Percentiles rank a stretch among this genome's conserved stretches.
Conservation (phyloP, 2,329 filamentous ascomycete species). For the Ascochyta pisi region DNA sequence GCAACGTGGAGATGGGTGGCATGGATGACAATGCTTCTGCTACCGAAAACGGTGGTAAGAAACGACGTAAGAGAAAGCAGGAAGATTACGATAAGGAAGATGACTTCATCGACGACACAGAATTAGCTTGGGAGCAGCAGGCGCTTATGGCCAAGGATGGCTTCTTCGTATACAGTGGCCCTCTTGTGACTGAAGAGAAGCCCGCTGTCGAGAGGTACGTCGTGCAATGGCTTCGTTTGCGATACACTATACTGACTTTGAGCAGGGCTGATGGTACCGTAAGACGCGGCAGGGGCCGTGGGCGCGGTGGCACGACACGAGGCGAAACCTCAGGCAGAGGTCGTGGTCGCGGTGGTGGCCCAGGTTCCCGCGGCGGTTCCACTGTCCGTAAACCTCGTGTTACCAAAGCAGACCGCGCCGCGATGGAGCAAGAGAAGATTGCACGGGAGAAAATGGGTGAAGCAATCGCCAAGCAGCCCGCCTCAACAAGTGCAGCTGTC, state of each 20-base stretch:
- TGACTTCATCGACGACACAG: slow-evolving; percentile 84
- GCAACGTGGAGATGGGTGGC: slow-evolving; percentile 88
- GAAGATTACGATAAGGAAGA: slow-evolving; percentile 73
- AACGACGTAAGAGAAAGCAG: slow-evolving; percentile 78
- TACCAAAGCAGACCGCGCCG: slow-evolving; percentile 83
- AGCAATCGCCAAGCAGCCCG: slow-evolving; percentile 37
- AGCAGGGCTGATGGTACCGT: slow-evolving; percentile 74
- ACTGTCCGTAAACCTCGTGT: slow-evolving; percentile 82
- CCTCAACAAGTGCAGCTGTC: slow-evolving; percentile 22
- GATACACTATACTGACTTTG: slow-evolving; percentile 33
- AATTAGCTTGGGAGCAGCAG: slow-evolving; percentile 93
- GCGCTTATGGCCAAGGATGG: slow-evolving; percentile 93
- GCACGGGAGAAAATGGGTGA: slow-evolving; percentile 67
- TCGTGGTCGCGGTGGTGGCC: slow-evolving; percentile 60
- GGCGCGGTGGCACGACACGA: slow-evolving; percentile 57
- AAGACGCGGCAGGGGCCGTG: slow-evolving; percentile 68
- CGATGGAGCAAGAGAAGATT: slow-evolving; percentile 80
- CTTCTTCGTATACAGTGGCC: slow-evolving; percentile 97
- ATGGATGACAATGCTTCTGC: slow-evolving; percentile 53
- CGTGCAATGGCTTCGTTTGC: neutral
- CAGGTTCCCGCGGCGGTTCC: slow-evolving; percentile 77
- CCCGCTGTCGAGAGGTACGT: slow-evolving; percentile 67
- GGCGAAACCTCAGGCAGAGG: slow-evolving; percentile 51
- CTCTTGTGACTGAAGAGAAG: slow-evolving; percentile 87
- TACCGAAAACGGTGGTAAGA: slow-evolving; percentile 65